Evolutionary conservation across 768 basidiomycete species (phyloP), one percentile per base, ranked within the genome.

Genomic region (Boletus reticuloceps): DNA sequence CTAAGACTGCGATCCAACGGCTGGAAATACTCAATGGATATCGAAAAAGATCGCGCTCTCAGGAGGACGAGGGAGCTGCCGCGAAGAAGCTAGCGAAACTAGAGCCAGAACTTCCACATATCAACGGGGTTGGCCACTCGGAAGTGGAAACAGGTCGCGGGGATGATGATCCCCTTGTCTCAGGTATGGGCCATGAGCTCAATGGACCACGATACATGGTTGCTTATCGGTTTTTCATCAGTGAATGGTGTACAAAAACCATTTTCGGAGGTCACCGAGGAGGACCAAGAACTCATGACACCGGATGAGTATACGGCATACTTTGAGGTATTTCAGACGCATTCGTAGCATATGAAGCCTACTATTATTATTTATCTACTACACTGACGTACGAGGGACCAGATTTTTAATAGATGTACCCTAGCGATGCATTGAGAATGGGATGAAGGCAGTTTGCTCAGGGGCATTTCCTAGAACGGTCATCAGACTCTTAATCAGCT

Each of bases 201-300:
- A 7, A 19, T 40, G n/a, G 9, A 11, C 41, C 14, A n/a, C 37
- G 11, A n/a, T 57, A 12, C 31, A 44, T 19, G n/a, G 41, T 27
- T 8, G 16, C 37, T 53, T 22, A 55, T 31, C 8, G 39, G 10
- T 22, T 41, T 54, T 52, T 49, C 53, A 40, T 40, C 58, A 91
- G 94, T 98, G 25, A 86, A 86, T 56, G 93, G 94, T 14, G 73
- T 77, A 39, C 78, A 83, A 19, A 84, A 90, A 62, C 79, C 82
- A 8, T 88, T 90, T 63, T 89, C 86, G 5, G 78, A 86, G 58
- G 83, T 98, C 41, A 95, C 91, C 4, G 94, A 97, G 63, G 95
- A 94, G 60, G 88, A 95, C 67, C 88, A 94, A 64, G 94, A 94
- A 45, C 66, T 86, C 62, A 97, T 97, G 94, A 91, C 91, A 5